Evolutionary conservation across 352 stramenopile genomes (phyloP), one percentile per base, ranked within the genome.

Genomic region (Phytophthora podocarpi): DNA sequence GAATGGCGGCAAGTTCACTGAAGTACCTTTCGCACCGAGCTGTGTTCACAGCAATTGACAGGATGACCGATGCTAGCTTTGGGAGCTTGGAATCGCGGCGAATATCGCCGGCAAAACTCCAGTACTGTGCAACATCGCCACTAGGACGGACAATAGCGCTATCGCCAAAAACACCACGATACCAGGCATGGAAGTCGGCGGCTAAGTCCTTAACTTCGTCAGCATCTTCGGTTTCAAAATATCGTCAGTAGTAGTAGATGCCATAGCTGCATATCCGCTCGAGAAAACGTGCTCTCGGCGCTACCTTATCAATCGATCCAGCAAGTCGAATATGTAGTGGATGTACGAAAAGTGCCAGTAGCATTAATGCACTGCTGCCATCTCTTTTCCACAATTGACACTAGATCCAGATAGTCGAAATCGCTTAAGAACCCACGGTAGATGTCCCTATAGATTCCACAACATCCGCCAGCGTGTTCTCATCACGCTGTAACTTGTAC

Each of bases 161-260:
- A 2, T 46, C 36, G 3, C 37, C 48, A 45, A 56, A 56, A 16
- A 20, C n/a, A 4, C 34, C 35, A 20, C 34, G 34, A 56, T 56
- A 46, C 24, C 46, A 46, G 7, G 13, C 48, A 24, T 56, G 34
- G 18, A 56, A 37, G 37, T 56, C 48, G 15, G 5, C 13, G 20
- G 15, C 5, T 12, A 41, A 24, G 30, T 28, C 20, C 2, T 54
- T 10, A n/a, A 54, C 23, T 7, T 26, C 35, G 9, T 20, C 7
- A 26, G 16, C 28, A 9, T 47, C 26, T 4, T 28, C 13, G 8
- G 5, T 21, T 21, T 18, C 48, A 56, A 46, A 16, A 27, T 56
- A 56, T n/a, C n/a, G n/a, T n/a, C n/a, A n/a, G n/a, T n/a, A n/a
- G 16, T 56, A 56, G 21, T 56, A 56, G 1, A 46, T 18, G 12